Percentiles rank a stretch among this genome's conserved stretches.
Conservation (phyloP, 2,329 filamentous ascomycete species). For the Harringtonia lauricola region DNA sequence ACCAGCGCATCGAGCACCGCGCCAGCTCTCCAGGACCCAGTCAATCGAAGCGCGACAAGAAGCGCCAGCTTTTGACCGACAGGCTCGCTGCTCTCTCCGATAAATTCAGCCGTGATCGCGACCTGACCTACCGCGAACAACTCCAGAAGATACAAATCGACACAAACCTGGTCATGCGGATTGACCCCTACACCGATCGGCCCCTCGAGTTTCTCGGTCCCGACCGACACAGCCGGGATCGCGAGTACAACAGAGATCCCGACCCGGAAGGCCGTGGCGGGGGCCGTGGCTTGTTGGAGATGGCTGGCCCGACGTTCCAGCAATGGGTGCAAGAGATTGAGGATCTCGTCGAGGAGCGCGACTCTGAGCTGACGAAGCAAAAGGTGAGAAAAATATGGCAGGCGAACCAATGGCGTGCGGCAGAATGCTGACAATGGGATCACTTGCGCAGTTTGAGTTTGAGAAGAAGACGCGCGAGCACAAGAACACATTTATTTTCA, state of each 20-base stretch:
- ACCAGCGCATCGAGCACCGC: conserved; percentile 14
- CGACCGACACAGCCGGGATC: conserved; percentile 18
- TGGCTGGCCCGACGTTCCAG: conserved; percentile 75
- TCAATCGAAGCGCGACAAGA: conserved; percentile 79
- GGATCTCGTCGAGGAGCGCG: conserved; percentile 75
- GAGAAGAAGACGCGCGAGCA: conserved; percentile 50
- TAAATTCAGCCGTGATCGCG: conserved; percentile 69
- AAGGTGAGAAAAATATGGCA: conserved; percentile 46
- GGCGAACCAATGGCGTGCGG: background rate
- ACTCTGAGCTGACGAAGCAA: conserved; percentile 70
- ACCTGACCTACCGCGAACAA: conserved; percentile 78
- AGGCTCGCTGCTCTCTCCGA: conserved; percentile 65
- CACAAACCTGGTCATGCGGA: conserved; percentile 73
- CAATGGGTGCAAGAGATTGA: conserved; percentile 82
- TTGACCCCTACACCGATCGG: conserved; percentile 61
- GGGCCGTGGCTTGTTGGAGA: conserved; percentile 50
- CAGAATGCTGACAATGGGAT: background rate
- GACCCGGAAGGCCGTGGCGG: conserved; percentile 20
- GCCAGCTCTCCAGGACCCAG: conserved; percentile 21
- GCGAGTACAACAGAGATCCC: conserved; percentile 24
- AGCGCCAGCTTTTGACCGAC: conserved; percentile 72
- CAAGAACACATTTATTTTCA: conserved; percentile 48
- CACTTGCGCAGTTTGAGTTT: conserved; percentile 43
- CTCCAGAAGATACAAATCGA: conserved; percentile 87
- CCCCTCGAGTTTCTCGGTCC: conserved; percentile 24